Evolutionary conservation across 78 protist species (phyloP), one percentile per base, ranked within the genome.

Genomic region (Dictyostelium firmibasis): DNA sequence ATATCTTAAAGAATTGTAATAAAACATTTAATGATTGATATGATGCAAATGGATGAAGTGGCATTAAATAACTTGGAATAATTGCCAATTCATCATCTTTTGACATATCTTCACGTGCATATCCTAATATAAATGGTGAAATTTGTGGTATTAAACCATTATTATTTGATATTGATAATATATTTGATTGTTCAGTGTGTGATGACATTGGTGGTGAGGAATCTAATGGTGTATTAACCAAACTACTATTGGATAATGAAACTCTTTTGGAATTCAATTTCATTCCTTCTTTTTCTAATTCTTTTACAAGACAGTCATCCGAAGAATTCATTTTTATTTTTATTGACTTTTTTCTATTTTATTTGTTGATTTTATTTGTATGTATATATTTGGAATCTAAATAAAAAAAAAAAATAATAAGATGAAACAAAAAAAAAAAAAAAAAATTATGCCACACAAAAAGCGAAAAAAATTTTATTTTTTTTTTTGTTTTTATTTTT

Each of bases 71-170:
- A 31, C 27, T 23, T 25, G 94, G 94, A 1, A 81, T 36, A 14
- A 81, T n/a, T 16, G 94, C 94, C 3, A 89, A 41, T 16, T 89
- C 94, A 70, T 89, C 94, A 36, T 41, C 60, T 25, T 64, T 33
- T 5, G 25, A n/a, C 94, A 89, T 89, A n/a, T 89, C 94, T 25
- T 89, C 94, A 41, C 83, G 7, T 27, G 94, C 94, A 70, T 89
- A 89, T 7, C 94, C 94, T 16, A 89, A 72, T 47, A 89, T 78
- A n/a, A 81, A 89, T 18, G 94, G 94, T 35, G 94, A 89, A 10
- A 57, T 64, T 81, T 89, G 94, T 29, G 86, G 94, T 8, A 44
- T 41, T 7, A 74, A 74, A 13, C 27, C 13, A 75, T 75, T 29
- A n/a, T 23, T 35, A 41, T 77, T 35, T 77, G 50, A 25, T 77